Evolutionary conservation across 2,329 filamentous ascomycete genomes (phyloP).

Genomic region (Clonostachys solani): DNA sequence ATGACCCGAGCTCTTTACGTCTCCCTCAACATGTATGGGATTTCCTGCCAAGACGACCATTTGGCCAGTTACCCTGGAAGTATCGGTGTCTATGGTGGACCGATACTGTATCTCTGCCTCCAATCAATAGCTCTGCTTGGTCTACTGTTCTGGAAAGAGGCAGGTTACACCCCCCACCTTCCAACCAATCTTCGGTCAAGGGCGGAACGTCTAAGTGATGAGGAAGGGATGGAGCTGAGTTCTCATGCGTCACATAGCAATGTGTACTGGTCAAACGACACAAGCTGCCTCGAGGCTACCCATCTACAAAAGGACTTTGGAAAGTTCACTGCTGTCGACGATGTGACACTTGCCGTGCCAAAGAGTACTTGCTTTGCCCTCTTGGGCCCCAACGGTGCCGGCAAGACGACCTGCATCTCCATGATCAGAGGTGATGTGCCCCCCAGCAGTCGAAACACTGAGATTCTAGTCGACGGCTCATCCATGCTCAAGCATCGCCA

Average conservation of each 20-base stretch:
- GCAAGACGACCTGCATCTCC: slow-evolving; percentile 81
- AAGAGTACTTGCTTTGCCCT: slow-evolving; percentile 77
- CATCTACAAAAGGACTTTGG: slow-evolving; percentile 69
- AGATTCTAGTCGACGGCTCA: neutral
- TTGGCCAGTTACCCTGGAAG: slow-evolving; percentile 61
- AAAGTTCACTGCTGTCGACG: slow-evolving; percentile 68
- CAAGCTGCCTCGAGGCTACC: too few relatives aligned
- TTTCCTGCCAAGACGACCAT: slow-evolving; percentile 59
- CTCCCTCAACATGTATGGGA: slow-evolving; percentile 72
- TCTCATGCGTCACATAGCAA: too few relatives aligned
- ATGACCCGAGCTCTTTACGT: slow-evolving; percentile 69
- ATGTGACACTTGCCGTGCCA: slow-evolving; percentile 73
- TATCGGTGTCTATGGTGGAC: slow-evolving; percentile 68
- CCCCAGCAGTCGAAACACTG: slow-evolving; percentile 37
- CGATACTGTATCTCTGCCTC: slow-evolving; percentile 72
- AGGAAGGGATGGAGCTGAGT: slow-evolving; percentile 26
- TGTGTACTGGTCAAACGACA: too few relatives aligned
- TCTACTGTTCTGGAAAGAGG: slow-evolving; percentile 54
- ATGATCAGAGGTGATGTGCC: slow-evolving; percentile 76
- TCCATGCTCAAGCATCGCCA: neutral
- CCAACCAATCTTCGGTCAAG: too few relatives aligned
- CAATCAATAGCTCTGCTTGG: slow-evolving; percentile 66
- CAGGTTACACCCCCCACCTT: too few relatives aligned
- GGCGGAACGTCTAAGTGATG: slow-evolving; percentile 30
- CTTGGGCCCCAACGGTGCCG: slow-evolving; percentile 80